Conservation (phyloP, 2,329 filamentous ascomycete species). For the Curvularia lunata region DNA sequence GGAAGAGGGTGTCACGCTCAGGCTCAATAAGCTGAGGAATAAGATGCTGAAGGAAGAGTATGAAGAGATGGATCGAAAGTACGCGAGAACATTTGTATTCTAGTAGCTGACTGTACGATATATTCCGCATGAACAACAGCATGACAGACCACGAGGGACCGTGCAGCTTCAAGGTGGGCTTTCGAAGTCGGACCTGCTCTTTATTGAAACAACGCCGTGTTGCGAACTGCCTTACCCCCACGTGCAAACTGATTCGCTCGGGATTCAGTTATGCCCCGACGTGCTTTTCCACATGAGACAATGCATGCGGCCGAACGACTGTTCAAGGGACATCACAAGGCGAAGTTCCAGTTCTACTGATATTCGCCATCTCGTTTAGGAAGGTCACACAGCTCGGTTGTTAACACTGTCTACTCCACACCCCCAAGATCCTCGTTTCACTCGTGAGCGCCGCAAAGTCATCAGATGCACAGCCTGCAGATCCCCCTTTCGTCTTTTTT, state of each 20-base stretch:
- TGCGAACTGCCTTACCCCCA: not conserved
- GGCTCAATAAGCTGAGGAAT: conserved; percentile 44
- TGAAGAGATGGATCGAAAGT: conserved; percentile 46
- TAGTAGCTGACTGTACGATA: conserved; percentile 19
- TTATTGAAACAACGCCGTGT: not conserved
- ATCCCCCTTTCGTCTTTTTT: not conserved
- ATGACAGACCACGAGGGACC: not conserved
- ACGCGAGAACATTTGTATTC: conserved; percentile 46
- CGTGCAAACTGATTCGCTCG: not conserved
- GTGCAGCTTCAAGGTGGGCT: not conserved
- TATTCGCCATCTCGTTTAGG: not conserved
- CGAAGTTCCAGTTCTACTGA: not conserved
- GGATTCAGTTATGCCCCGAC: too few relatives aligned
- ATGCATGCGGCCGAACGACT: not conserved
- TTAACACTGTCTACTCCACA: not conserved
- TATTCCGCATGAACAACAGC: not conserved
- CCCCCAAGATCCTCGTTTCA: not conserved
- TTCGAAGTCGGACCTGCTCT: not conserved
- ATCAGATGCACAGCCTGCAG: not conserved
- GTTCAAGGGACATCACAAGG: conserved; percentile 1
- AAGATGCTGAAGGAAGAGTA: conserved; percentile 45
- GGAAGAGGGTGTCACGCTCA: conserved; percentile 43
- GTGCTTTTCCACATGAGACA: not conserved
- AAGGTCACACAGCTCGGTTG: not conserved
- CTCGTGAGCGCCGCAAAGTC: not conserved